A percentile compares a stretch with the other conserved stretches of the same genome.
These are phyloP conservation scores for Claviceps sp. DNA, from an alignment of 2,329 filamentous ascomycete genomes.

Conservation along the genomic window DNA sequence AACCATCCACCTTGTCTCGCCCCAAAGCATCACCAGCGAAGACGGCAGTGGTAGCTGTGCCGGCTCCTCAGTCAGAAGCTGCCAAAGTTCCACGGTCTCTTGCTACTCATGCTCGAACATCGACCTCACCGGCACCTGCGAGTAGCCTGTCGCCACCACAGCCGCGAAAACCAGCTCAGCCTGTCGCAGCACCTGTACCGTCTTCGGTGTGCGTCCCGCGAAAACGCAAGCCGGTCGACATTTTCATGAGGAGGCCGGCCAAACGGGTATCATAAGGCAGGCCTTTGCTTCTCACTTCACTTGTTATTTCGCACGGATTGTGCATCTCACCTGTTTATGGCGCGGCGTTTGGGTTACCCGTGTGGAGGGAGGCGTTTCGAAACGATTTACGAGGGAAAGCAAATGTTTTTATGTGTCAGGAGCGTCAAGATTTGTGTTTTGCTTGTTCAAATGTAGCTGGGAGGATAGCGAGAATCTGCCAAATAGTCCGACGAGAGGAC, in stretches of 20 bases:
- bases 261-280: conserved; percentile 14
- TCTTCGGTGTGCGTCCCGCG: conserved; percentile 8
- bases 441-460: no score
- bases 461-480: no score
- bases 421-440: no score
- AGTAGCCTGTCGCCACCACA: no score
- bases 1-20: neutral
- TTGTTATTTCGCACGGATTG: no score
- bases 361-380: no score
- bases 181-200: neutral
- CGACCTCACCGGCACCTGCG: neutral
- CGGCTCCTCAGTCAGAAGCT: neutral
- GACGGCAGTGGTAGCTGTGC: neutral
- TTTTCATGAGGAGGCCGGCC: conserved; percentile 38
- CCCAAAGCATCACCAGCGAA: neutral
- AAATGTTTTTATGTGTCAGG: no score
- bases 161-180: neutral
- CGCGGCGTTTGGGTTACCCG: no score
- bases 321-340: no score
- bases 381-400: no score
- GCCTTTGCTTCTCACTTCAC: no score
- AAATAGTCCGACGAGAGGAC: no score
- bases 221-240: conserved; percentile 33
- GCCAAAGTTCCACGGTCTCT: neutral
- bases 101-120: neutral